Evolutionary conservation across 140 eudicot species (phyloP).

Genomic region (Bidens hawaiensis): DNA sequence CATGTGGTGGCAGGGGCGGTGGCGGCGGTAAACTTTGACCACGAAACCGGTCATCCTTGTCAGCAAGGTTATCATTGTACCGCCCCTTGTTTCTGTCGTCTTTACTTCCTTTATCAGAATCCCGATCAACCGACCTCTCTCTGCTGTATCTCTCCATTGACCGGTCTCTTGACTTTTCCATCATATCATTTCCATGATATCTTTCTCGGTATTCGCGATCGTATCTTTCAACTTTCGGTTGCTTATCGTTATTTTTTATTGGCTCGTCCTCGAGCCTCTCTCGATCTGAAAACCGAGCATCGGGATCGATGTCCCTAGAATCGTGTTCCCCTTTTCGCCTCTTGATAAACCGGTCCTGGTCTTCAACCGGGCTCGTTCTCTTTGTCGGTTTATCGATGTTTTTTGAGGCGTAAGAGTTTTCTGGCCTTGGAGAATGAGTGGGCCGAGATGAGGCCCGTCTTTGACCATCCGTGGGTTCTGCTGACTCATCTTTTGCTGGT

Average conservation of each 20-base stretch:
- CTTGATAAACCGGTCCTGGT: constrained; percentile 60
- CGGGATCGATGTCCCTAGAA: constrained; percentile 56
- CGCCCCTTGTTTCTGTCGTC: constrained; percentile 75
- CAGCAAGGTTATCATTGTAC: constrained; percentile 48
- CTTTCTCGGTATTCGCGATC: constrained; percentile 82
- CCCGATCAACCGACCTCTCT: constrained; percentile 86
- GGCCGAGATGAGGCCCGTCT: constrained; percentile 54
- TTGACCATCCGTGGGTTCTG: constrained; percentile 48
- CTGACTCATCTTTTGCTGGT: constrained; percentile 49
- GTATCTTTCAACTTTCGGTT: constrained; percentile 67
- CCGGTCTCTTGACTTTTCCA: constrained; percentile 76
- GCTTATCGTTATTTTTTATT: constrained; percentile 35
- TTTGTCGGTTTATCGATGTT: constrained; percentile 62
- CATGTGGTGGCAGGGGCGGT: constrained; percentile 89
- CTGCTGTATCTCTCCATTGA: constrained; percentile 85
- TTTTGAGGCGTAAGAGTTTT: constrained; percentile 34
- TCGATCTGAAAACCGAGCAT: constrained; percentile 55
- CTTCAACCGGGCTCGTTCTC: constrained; percentile 83
- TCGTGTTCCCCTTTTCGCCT: constrained; percentile 83
- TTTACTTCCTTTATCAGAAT: constrained; percentile 59
- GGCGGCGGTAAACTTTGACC: constrained; percentile 94
- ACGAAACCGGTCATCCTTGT: constrained; percentile 80
- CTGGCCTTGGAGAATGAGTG: constrained; percentile 77
- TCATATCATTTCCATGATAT: constrained; percentile 55
- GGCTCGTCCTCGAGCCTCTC: constrained; percentile 68